Conservation (phyloP, 108 stramenopile genomes). For the Aurantiochytrium sp. region DNA sequence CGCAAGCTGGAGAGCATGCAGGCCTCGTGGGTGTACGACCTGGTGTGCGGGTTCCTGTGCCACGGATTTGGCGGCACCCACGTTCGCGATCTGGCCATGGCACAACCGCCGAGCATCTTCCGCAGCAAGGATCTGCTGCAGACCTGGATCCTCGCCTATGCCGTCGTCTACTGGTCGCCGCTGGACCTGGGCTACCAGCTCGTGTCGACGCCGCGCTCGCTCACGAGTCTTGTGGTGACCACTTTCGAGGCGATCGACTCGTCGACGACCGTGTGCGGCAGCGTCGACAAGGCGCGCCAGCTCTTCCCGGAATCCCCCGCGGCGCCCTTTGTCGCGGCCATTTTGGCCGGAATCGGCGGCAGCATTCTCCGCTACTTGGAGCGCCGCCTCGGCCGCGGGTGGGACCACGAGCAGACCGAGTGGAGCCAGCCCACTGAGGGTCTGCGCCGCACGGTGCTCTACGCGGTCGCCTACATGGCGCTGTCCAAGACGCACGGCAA, state of each 20-base stretch:
- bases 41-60: constrained; percentile 7
- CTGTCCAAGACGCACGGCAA: not conserved
- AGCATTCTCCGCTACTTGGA: not conserved
- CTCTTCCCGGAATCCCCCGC: not conserved
- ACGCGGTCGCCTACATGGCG: not conserved
- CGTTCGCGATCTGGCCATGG: constrained; percentile 1
- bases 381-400: not conserved
- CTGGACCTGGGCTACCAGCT: not conserved
- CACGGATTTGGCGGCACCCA: constrained; percentile 14
- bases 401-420: not conserved
- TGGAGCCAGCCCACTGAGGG: not conserved
- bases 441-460: not conserved
- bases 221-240: not conserved
- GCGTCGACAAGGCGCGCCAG: not conserved
- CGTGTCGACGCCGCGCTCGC: not conserved
- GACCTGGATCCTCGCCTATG: not conserved
- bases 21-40: not conserved
- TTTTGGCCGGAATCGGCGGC: constrained; percentile 3
- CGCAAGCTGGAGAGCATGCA: not conserved
- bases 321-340: not conserved
- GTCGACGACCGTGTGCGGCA: constrained; percentile 23
- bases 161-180: not conserved
- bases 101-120: not conserved
- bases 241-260: constrained; percentile 20
- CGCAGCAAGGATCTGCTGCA: not conserved